A percentile compares a stretch with the other conserved stretches of the same genome.
Conservation (phyloP, 441 rosid genomes). For the Brassica hybrid region DNA sequence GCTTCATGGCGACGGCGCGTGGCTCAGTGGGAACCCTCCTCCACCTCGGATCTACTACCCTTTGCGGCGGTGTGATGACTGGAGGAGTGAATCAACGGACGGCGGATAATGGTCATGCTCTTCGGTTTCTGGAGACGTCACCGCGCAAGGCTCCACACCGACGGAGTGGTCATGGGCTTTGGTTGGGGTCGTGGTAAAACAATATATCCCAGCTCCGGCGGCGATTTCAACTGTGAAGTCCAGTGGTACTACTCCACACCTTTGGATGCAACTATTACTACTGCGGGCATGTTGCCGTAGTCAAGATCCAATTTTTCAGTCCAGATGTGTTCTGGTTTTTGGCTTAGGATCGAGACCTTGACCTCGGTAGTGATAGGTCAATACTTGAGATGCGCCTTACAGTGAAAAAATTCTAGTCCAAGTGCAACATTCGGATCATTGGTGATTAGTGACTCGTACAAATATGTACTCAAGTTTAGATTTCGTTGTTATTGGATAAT, state of each 20-base stretch:
- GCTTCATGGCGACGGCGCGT: neutral
- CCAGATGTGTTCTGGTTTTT: neutral
- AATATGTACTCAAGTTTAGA: neutral
- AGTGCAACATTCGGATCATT: neutral
- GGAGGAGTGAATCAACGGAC: neutral
- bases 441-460: neutral
- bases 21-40: neutral
- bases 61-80: neutral
- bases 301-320: neutral
- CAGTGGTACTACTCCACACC: neutral
- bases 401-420: neutral
- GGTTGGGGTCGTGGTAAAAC: neutral
- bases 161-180: neutral
- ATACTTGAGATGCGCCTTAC: neutral
- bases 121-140: neutral
- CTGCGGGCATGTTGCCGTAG: neutral
- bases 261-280: neutral
- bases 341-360: neutral
- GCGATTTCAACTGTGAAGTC: neutral
- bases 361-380: neutral
- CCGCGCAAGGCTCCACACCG: neutral
- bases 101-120: neutral
- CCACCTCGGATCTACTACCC: neutral
- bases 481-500: neutral
- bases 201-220: neutral